Conservation (phyloP, 306 rosid species). For the Vigna reflexopilosa region DNA sequence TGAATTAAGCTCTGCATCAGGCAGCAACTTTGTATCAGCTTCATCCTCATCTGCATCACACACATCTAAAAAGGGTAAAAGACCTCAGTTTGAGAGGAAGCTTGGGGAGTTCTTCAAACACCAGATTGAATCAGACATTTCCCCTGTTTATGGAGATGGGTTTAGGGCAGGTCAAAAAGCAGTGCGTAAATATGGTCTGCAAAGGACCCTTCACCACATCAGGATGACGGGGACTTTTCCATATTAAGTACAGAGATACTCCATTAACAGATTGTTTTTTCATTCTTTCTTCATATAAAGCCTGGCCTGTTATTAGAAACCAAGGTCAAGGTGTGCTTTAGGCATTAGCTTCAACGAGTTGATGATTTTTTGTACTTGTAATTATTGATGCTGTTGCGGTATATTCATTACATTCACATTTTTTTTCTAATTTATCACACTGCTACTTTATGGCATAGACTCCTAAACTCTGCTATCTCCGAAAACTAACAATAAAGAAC, state of each 20-base stretch:
- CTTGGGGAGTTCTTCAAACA: constrained; percentile 95
- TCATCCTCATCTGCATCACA: constrained; percentile 64
- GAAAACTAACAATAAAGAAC: neutral
- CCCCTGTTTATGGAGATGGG: constrained; percentile 96
- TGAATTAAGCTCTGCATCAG: constrained; percentile 71
- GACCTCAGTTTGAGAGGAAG: constrained; percentile 78
- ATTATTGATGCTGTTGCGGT: constrained; percentile 37
- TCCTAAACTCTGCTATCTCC: neutral
- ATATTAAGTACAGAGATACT: constrained; percentile 53
- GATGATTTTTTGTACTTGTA: constrained; percentile 50
- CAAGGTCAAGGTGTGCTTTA: constrained; percentile 50
- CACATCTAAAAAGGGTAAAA: constrained; percentile 53
- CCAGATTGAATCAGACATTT: constrained; percentile 95
- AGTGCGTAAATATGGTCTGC: constrained; percentile 81
- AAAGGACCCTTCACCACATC: constrained; percentile 85
- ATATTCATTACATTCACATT: constrained; percentile 45
- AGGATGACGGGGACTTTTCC: constrained; percentile 86
- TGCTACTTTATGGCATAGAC: neutral
- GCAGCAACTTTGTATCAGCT: constrained; percentile 59
- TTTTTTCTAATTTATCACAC: constrained; percentile 21
- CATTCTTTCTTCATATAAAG: constrained; percentile 52
- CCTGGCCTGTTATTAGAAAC: constrained; percentile 66
- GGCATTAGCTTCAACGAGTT: constrained; percentile 50
- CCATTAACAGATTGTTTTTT: constrained; percentile 36
- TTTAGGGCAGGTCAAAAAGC: constrained; percentile 91